phyloP scores from a whole-genome alignment of 495 filamentous ascomycete species.

The Xylaria scruposa region DNA sequence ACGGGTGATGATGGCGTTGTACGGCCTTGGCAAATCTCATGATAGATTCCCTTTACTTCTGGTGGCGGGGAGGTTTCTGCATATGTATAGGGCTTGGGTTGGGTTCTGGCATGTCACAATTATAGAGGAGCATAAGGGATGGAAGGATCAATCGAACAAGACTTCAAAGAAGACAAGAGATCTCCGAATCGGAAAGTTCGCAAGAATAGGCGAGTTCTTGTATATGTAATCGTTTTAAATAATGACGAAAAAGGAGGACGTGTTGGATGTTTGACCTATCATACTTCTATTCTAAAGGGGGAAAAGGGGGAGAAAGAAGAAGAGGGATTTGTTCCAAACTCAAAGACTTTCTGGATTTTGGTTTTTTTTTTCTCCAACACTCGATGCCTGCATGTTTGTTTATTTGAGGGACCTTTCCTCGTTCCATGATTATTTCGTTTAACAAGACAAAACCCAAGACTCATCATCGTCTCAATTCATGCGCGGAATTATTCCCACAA shows the following conservation, averaged over 20 bases:
- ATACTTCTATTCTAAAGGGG: conserved; percentile 20
- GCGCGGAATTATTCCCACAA: conserved; percentile 13
- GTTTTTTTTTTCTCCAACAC: background rate
- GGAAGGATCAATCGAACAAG: background rate
- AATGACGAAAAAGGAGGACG: conserved; percentile 5
- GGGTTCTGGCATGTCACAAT: conserved; percentile 8
- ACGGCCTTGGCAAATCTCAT: conserved; percentile 66
- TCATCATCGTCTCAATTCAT: background rate
- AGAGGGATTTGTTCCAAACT: conserved; percentile 1
- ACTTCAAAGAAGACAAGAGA: background rate
- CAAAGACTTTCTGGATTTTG: background rate
- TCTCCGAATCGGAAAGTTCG: background rate
- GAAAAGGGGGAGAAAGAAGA: background rate
- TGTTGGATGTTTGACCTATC: conserved; percentile 14
- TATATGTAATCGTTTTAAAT: conserved; percentile 26
- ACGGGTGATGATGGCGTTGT: conserved; percentile 84
- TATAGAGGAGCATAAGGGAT: conserved; percentile 10
- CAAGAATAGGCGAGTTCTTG: background rate
- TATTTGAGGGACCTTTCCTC: too few species aligned
- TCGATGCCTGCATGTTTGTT: background rate
- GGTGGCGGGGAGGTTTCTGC: background rate
- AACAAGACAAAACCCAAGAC: background rate
- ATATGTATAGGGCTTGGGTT: conserved; percentile 1
- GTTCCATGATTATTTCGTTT: background rate
- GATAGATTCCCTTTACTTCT: background rate